Percentiles rank a stretch among this genome's conserved stretches.
phyloP scores from a whole-genome alignment of 257 asterid species.

The Euphrasia confusa region DNA sequence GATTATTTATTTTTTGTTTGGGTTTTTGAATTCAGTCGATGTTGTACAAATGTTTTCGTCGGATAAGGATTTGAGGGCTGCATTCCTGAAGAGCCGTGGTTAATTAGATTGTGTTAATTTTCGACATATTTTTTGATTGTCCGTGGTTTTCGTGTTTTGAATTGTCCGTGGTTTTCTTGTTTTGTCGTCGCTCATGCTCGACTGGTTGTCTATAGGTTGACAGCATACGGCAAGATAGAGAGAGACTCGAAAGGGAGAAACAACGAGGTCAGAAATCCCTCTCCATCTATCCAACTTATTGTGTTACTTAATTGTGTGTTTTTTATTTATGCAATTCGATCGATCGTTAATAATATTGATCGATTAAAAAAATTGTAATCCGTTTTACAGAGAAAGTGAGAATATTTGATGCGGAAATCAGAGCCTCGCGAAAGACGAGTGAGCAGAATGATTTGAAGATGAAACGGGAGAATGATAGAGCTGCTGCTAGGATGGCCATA shows the following conservation, averaged over 20 bases:
- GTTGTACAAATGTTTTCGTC: conserved; percentile 38
- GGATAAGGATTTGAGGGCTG: conserved; percentile 66
- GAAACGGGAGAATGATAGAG: conserved; percentile 48
- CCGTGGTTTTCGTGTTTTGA: no score
- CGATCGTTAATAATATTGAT: no score
- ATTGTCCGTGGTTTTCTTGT: not conserved
- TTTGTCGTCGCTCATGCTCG: not conserved
- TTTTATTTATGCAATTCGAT: no score
- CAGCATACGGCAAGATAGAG: conserved; percentile 49
- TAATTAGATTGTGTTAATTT: no score
- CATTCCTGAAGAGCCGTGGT: conserved; percentile 72
- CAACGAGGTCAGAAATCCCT: conserved; percentile 42
- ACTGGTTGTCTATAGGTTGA: conserved; percentile 28
- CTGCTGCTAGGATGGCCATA: conserved; percentile 56
- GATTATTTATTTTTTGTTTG: no score
- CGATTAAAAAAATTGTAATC: no score
- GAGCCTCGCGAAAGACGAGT: conserved; percentile 31
- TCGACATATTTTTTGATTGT: no score
- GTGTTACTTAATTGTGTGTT: not conserved
- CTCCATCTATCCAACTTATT: not conserved
- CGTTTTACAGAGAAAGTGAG: conserved; percentile 51
- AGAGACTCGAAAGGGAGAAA: conserved; percentile 51
- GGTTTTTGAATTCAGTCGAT: conserved; percentile 25
- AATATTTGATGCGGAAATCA: conserved; percentile 33
- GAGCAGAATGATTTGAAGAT: conserved; percentile 33